A percentile compares a stretch with the other conserved stretches of the same genome.
phyloP scores from a whole-genome alignment of 306 rosid genomes.

The Leucaena leucocephala region DNA sequence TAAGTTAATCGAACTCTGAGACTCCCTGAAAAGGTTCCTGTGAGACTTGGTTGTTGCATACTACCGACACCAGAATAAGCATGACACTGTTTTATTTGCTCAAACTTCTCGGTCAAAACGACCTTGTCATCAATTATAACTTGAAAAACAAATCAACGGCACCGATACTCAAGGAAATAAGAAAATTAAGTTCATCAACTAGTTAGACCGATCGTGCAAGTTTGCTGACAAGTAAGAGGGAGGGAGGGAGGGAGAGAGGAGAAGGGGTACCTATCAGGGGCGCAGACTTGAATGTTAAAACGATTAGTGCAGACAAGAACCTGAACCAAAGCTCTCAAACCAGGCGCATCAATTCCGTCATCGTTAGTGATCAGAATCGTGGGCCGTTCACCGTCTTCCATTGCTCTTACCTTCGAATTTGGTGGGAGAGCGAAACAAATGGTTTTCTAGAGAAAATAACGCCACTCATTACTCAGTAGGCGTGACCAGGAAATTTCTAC shows the following conservation, averaged over 20 bases:
- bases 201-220: neutral
- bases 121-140: neutral
- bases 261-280: constrained; percentile 73
- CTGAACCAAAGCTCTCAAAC: constrained; percentile 74
- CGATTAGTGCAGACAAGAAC: constrained; percentile 66
- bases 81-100: neutral
- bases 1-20: neutral
- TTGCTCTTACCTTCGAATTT: constrained; percentile 10
- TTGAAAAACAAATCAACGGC: neutral
- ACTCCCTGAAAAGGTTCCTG: neutral
- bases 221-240: neutral
- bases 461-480: neutral
- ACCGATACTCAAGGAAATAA: neutral
- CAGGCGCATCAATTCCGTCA: constrained; percentile 94
- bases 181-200: neutral
- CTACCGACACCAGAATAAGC: neutral
- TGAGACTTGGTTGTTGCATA: neutral
- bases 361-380: constrained; percentile 88
- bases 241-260: neutral
- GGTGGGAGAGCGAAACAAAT: neutral
- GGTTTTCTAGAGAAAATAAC: neutral
- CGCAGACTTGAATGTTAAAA: constrained; percentile 74
- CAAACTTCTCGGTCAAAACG: neutral
- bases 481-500: neutral
- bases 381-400: constrained; percentile 50